A percentile compares a stretch with the other conserved stretches of the same genome.
Conservation (phyloP, 1,284 basidiomycete genomes). For the Bjerkandera adusta region DNA sequence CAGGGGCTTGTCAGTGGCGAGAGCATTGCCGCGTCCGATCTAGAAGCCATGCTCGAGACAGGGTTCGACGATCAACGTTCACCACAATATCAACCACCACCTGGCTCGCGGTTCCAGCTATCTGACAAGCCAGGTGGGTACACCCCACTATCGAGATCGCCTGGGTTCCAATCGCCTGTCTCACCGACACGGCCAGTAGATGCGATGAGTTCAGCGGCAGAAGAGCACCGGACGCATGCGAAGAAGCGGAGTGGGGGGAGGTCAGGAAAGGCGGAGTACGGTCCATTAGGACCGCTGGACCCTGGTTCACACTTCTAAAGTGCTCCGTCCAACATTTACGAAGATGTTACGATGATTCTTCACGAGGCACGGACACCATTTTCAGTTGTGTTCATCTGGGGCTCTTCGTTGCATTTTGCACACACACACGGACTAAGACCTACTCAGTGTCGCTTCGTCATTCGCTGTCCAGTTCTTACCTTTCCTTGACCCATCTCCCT, state of each 20-base stretch:
- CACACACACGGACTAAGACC: neutral
- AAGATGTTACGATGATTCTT: slow-evolving; percentile 14
- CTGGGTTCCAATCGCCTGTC: slow-evolving; percentile 47
- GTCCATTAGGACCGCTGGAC: slow-evolving; percentile 76
- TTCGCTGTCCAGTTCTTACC: slow-evolving; percentile 6
- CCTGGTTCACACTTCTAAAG: slow-evolving; percentile 43
- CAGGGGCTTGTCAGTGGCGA: slow-evolving; percentile 51
- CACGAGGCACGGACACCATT: slow-evolving; percentile 12
- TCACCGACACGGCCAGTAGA: slow-evolving; percentile 34
- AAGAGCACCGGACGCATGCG: slow-evolving; percentile 40
- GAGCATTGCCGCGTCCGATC: slow-evolving; percentile 70
- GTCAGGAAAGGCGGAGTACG: slow-evolving; percentile 52
- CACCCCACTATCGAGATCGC: slow-evolving; percentile 49
- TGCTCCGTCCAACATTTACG: too few relatives aligned
- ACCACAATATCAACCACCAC: slow-evolving; percentile 29
- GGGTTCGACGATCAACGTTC: slow-evolving; percentile 76
- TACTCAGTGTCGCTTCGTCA: slow-evolving; percentile 8
- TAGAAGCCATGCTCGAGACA: slow-evolving; percentile 86
- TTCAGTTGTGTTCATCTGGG: slow-evolving; percentile 6
- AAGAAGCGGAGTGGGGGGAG: slow-evolving; percentile 44
- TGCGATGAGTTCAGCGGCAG: slow-evolving; percentile 36
- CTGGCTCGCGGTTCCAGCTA: slow-evolving; percentile 55
- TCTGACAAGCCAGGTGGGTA: slow-evolving; percentile 55
- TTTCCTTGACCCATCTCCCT: slow-evolving; percentile 2
- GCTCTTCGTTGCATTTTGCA: slow-evolving; percentile 6